Evolutionary conservation across 805 yeast genomes (phyloP), one percentile per base, ranked within the genome.

Genomic region (Ogataea philodendri): DNA sequence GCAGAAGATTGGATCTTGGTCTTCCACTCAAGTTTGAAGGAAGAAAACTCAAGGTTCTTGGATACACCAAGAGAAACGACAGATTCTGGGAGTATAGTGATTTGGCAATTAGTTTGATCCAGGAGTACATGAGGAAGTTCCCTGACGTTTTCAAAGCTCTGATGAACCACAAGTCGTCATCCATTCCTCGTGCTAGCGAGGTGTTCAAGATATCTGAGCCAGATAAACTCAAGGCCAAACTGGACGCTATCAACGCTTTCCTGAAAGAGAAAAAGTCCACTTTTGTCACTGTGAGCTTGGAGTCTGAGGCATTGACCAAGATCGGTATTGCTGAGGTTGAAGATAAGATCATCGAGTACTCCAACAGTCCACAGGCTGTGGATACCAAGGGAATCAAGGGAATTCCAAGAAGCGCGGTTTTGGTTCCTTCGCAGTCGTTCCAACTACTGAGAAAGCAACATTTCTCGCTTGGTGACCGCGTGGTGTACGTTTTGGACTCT

Each of bases 401-500:
- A 35, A 93, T 89, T 46, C 97, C 97, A 32, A 74, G 81, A 38
- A 78, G 74, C 25, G 96, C 97, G 0, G 71, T 93, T 18, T 66
- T 93, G 41, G 78, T 83, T 48, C 90, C 96, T 6, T 62, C 74
- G 19, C 76, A 72, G 24, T 85, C 96, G 1, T 75, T 74, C 54
- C 80, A 82, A 51, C 68, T 78, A 45, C 69, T 93, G 47, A 74
- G 82, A 37, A 70, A 72, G 25, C 99, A 93, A 65, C 63, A 69
- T 29, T 93, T 93, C 56, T 71, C 74, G 18, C 68, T 93, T 15
- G 98, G 98, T 51, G 97, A 93, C 54, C 75, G 98, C 42, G 86
- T 93, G 19, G 73, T 84, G 15, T 88, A 85, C 48, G 84, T 87
- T 15, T 82, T 83, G 49, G 84, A 81, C 49, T 78, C 84, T 15